Base-by-base conservation (phyloP, 2,329 filamentous ascomycete species). In the Xylariales sp. region DNA sequence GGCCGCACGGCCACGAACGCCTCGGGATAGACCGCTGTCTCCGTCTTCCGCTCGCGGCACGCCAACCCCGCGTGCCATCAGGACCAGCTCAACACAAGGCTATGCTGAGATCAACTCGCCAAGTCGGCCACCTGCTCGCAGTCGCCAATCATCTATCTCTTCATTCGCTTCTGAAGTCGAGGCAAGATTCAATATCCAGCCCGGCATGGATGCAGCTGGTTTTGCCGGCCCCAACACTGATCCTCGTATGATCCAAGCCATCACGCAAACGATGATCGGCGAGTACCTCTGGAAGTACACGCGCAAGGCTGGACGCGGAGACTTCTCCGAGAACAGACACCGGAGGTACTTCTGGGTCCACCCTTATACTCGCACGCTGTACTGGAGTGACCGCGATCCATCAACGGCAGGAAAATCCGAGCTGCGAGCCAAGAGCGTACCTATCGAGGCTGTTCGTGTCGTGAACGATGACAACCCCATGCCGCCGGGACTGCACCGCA, bases 271-370 rank as follows among this genome's bases (percentile, higher is more conserved):
- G 14, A 98, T 98, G 93, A 97, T 98, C 56, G 93, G 93, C 40
- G 93, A 98, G 61, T 97, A 91, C 61, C 72, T 98, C 28, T 98
- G 93, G 93, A 98, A 98, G 62, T 98, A 98, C 64, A 98, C 93
- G 0, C 85, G 93, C 53, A 95, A 93, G 67, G 76, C 90, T 42
- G 90, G 89, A n/a, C 83, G 91, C 17, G 85, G 82, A 38, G 86
- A 89, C 46, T 81, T 95, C 64, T 97, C 90, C 0, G 85, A 83
- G 51, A 95, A 90, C 40, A 80, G 93, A 37, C 93, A 98, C 62
- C 81, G 88, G 44, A 83, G 93, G 21, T 98, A 96, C 72, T 98
- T 98, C 74, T 98, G 93, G 93, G 88, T 98, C 16, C 93, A 98
- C 58, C 93, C 93, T 0, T 98, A 97, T 63, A 98, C 91, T 4